Conservation (phyloP, 257 asterid species). For the Thymus quinquecostatus region DNA sequence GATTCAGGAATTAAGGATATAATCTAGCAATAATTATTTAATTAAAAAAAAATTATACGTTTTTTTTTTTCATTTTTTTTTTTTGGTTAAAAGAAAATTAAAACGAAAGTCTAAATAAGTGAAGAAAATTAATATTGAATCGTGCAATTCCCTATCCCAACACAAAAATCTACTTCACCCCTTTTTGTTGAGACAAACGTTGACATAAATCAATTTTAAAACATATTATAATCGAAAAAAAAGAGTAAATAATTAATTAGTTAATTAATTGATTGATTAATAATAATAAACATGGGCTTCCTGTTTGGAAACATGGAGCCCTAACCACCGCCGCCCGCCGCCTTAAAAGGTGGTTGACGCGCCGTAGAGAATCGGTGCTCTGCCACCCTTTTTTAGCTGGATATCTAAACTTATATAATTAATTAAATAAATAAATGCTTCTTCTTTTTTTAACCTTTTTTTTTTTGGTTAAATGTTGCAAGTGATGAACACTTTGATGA, state of each 20-base stretch:
- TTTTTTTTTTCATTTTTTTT: neutral
- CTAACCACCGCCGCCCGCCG: constrained; percentile 41
- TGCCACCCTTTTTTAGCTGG: constrained; percentile 51
- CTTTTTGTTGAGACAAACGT: constrained; percentile 36
- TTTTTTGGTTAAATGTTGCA: no score
- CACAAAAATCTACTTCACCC: constrained; percentile 30
- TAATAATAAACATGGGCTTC: constrained; percentile 25
- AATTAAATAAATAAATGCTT: neutral
- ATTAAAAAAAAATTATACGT: neutral
- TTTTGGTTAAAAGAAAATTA: no score
- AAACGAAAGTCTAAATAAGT: neutral
- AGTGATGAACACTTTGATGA: no score
- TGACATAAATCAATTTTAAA: constrained; percentile 27
- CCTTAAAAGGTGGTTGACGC: neutral
- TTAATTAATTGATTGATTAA: neutral
- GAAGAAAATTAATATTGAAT: neutral
- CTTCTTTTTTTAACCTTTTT: no score
- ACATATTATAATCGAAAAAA: neutral
- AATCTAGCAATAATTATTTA: neutral
- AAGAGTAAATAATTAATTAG: no score
- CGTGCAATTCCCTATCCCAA: constrained; percentile 27
- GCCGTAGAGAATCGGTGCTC: constrained; percentile 2
- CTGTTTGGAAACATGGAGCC: constrained; percentile 39
- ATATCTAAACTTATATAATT: neutral
- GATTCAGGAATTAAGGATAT: neutral